These are phyloP conservation scores for Colletotrichum caudatum DNA, from an alignment of 2,329 filamentous ascomycete genomes.

Conservation along the genomic window DNA sequence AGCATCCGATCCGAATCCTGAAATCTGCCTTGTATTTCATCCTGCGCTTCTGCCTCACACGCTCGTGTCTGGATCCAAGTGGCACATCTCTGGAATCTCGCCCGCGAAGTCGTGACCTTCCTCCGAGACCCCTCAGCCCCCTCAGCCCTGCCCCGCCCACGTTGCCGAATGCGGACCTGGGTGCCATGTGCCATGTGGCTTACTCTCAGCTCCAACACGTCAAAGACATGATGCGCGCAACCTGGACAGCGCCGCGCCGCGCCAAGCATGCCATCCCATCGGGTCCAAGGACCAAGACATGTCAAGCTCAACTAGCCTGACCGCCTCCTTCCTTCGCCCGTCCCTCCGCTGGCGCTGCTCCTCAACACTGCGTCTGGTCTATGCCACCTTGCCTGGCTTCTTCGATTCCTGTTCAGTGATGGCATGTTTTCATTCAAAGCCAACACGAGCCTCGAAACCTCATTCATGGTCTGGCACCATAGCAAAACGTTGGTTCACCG, in stretches of 20 bases:
- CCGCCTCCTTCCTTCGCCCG: conserved; percentile 13
- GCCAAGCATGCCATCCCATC: conserved; percentile 16
- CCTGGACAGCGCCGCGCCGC: conserved; percentile 21
- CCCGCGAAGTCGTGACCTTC: background rate
- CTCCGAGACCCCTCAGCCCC: conserved; percentile 13
- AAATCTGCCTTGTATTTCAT: too few species aligned
- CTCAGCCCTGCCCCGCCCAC: conserved; percentile 23
- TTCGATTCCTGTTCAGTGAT: background rate
- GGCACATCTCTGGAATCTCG: background rate
- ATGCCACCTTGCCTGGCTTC: background rate
- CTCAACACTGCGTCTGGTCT: background rate
- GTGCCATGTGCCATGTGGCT: conserved; percentile 32
- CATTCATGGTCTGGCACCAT: background rate
- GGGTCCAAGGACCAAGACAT: background rate
- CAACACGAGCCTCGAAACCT: background rate
- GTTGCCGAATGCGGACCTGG: conserved; percentile 18
- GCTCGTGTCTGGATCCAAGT: background rate
- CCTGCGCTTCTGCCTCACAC: background rate
- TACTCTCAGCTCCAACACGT: conserved; percentile 13
- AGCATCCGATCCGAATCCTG: background rate
- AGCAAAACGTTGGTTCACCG: background rate
- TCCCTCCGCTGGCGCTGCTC: conserved; percentile 1
- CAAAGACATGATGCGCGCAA: conserved; percentile 2
- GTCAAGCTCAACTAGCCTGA: conserved; percentile 15
- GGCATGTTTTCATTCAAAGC: background rate